These are phyloP conservation scores for Colletotrichum australisinense DNA, from an alignment of 2,329 filamentous ascomycete species.

Conservation along the genomic window DNA sequence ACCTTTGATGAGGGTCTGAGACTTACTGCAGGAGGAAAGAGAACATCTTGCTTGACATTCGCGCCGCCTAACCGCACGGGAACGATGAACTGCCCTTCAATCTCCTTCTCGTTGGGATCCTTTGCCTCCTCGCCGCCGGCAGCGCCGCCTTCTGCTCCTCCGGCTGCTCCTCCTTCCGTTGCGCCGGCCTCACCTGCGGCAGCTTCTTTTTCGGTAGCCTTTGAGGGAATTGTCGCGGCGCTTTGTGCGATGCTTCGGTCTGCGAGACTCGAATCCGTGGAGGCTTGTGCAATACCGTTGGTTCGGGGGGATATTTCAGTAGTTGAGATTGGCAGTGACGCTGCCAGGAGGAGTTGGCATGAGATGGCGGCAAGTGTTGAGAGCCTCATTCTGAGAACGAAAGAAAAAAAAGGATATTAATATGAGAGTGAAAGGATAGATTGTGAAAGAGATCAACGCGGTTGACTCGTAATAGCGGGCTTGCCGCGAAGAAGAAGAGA, in stretches of 20 bases:
- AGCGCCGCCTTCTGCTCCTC: constrained; percentile 9
- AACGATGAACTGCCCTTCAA: constrained; percentile 43
- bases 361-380: constrained; percentile 6
- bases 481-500: not conserved
- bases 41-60: constrained; percentile 46
- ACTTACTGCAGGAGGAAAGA: constrained; percentile 48
- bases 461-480: constrained; percentile 1
- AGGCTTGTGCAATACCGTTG: not conserved
- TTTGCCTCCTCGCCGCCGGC: constrained; percentile 27
- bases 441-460: not conserved
- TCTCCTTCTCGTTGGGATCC: constrained; percentile 43
- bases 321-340: constrained; percentile 3
- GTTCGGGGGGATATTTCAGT: not conserved
- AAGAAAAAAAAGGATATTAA: not conserved
- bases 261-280: not conserved
- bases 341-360: not conserved
- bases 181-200: not conserved
- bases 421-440: not conserved
- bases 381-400: constrained; percentile 7
- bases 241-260: not conserved
- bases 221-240: not conserved
- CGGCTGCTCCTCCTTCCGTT: not conserved
- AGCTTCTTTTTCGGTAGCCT: not conserved
- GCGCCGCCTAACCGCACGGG: constrained; percentile 45
- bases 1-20: not conserved